Percentiles rank a stretch among this genome's conserved stretches.
Conservation (phyloP, 768 basidiomycete species). For the Xerocomellus amylosporus region DNA sequence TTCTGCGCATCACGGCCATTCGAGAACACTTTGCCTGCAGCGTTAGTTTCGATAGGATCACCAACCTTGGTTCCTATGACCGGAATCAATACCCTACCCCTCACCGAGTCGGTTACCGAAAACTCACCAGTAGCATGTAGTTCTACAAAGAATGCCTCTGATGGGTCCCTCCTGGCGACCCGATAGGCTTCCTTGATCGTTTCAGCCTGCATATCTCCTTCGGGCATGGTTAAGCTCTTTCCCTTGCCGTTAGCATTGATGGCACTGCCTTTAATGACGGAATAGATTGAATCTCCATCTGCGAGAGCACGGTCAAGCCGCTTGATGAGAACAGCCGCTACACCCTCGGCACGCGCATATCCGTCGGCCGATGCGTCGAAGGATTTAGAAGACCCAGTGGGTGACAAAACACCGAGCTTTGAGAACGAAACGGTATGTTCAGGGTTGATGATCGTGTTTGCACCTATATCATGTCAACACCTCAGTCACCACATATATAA, state of each 20-base stretch:
- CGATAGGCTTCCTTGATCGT: slow-evolving; percentile 35
- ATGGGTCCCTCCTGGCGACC: slow-evolving; percentile 27
- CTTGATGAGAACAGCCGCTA: slow-evolving; percentile 34
- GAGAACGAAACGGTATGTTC: slow-evolving; percentile 29
- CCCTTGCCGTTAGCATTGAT: slow-evolving; percentile 36
- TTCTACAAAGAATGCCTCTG: slow-evolving; percentile 49
- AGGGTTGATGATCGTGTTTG: slow-evolving; percentile 29
- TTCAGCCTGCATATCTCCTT: slow-evolving; percentile 32
- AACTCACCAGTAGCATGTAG: slow-evolving; percentile 46
- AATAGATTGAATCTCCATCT: slow-evolving; percentile 33
- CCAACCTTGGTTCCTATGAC: slow-evolving; percentile 39
- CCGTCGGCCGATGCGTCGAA: slow-evolving; percentile 34
- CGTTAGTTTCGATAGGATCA: slow-evolving; percentile 51
- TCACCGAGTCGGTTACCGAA: background rate
- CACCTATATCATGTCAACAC: slow-evolving; percentile 13
- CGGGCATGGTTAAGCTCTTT: slow-evolving; percentile 36
- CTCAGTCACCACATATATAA: background rate
- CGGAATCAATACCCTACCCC: background rate
- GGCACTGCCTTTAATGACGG: slow-evolving; percentile 30
- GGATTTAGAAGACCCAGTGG: slow-evolving; percentile 32
- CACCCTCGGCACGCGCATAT: slow-evolving; percentile 31
- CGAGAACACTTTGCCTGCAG: slow-evolving; percentile 40
- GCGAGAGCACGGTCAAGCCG: slow-evolving; percentile 30
- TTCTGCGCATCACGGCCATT: slow-evolving; percentile 18
- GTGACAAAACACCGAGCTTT: slow-evolving; percentile 35